phyloP scores from a whole-genome alignment of 768 basidiomycete genomes.

The Polyporus arcularius region DNA sequence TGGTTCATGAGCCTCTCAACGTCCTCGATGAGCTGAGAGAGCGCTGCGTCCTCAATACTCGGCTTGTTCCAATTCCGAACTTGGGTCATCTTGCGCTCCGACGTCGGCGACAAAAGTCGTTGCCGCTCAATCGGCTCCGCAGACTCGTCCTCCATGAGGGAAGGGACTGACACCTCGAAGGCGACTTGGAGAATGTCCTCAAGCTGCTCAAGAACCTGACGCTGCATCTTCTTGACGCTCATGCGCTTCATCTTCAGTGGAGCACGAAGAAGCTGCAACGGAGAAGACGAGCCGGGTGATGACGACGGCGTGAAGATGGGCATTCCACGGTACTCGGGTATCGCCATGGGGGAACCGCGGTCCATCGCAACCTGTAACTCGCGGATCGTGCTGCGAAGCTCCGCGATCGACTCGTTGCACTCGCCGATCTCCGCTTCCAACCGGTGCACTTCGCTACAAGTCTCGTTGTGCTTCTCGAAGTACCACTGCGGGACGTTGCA shows the following conservation, averaged over 20 bases:
- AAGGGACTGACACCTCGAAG: conserved; percentile 80
- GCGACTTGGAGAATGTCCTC: conserved; percentile 84
- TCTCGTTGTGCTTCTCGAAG: conserved; percentile 99
- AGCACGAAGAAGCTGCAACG: conserved; percentile 73
- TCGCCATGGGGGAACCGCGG: conserved; percentile 61
- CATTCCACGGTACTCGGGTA: conserved; percentile 86
- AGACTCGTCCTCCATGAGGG: conserved; percentile 88
- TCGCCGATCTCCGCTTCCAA: conserved; percentile 93
- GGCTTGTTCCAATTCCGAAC: conserved; percentile 89
- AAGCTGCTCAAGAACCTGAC: conserved; percentile 80
- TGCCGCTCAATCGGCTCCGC: conserved; percentile 93
- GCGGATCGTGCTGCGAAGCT: conserved; percentile 83
- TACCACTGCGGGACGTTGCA: conserved; percentile 97
- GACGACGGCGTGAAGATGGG: conserved; percentile 77
- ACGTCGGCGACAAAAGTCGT: conserved; percentile 82
- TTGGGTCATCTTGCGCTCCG: conserved; percentile 83
- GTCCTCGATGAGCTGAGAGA: conserved; percentile 82
- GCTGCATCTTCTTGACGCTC: conserved; percentile 80
- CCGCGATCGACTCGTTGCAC: conserved; percentile 90
- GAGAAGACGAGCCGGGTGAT: conserved; percentile 71
- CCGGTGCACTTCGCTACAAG: conserved; percentile 93
- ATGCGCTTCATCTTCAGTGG: conserved; percentile 71
- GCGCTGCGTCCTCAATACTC: conserved; percentile 79
- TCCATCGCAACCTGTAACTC: conserved; percentile 76
- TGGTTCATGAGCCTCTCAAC: conserved; percentile 87